These are phyloP conservation scores for Echeveria elegans DNA, from an alignment of 164 flowering plant genomes.

Conservation along the genomic window DNA sequence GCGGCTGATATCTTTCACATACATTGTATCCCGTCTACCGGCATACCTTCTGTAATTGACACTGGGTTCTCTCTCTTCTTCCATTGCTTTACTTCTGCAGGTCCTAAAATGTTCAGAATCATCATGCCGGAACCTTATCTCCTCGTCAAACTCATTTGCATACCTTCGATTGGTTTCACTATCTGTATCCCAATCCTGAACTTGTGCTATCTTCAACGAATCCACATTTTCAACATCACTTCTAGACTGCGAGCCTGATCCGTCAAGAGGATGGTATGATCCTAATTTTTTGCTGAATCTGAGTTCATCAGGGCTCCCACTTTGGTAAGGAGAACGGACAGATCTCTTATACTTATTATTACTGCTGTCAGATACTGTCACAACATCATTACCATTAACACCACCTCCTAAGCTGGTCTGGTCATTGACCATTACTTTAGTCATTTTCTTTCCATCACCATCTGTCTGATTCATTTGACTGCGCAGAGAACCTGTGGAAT, in stretches of 20 bases:
- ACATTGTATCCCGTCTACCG: slow-evolving; percentile 22
- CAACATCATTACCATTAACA: not conserved
- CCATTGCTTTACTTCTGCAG: slow-evolving; percentile 25
- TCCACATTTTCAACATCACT: slow-evolving; percentile 26
- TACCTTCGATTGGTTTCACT: slow-evolving; percentile 10
- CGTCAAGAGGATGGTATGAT: not conserved
- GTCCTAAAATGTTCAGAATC: slow-evolving; percentile 17
- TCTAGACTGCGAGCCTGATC: slow-evolving; percentile 40
- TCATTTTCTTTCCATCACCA: not conserved
- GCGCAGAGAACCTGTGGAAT: not conserved
- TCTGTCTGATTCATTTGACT: not conserved
- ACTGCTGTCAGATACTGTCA: not conserved
- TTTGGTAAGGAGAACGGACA: slow-evolving; percentile 22
- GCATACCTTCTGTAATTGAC: slow-evolving; percentile 21
- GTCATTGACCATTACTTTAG: not conserved
- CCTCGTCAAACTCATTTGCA: slow-evolving; percentile 23
- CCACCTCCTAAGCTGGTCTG: not conserved
- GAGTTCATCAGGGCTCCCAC: slow-evolving; percentile 18
- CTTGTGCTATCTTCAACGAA: not conserved
- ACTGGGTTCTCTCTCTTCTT: slow-evolving; percentile 28
- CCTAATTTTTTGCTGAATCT: slow-evolving; percentile 10
- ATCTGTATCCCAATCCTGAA: not conserved
- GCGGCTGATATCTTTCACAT: slow-evolving; percentile 16
- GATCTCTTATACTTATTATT: slow-evolving; percentile 17
- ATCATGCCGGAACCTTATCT: slow-evolving; percentile 12